Evolutionary conservation across 2,329 filamentous ascomycete genomes (phyloP).

Genomic region (Plenodomus lindquistii): DNA sequence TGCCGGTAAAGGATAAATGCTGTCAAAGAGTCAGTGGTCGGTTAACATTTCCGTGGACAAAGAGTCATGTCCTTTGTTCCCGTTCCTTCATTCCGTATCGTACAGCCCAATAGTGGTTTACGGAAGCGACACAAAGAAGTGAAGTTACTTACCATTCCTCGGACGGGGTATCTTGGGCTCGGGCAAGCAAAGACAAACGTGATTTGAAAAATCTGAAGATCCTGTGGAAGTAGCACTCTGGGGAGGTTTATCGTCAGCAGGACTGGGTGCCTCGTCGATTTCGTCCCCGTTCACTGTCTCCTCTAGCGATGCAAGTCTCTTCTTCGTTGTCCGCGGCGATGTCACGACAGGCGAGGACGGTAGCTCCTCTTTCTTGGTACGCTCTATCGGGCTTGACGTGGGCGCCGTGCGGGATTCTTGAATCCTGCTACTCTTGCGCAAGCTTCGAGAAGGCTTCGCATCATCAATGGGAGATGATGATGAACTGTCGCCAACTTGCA

Average conservation of each 20-base stretch:
- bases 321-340: constrained; percentile 28
- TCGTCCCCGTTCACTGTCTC: constrained; percentile 14
- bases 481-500: constrained; percentile 28
- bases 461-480: constrained; percentile 24
- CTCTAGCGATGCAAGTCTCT: constrained; percentile 27
- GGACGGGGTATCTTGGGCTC: constrained; percentile 73
- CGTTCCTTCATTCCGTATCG: constrained; percentile 28
- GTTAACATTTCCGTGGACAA: constrained; percentile 31
- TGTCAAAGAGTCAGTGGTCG: constrained; percentile 51
- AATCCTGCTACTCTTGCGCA: constrained; percentile 36
- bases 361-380: constrained; percentile 22
- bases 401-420: constrained; percentile 29
- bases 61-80: constrained; percentile 34
- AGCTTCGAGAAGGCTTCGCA: constrained; percentile 20
- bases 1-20: constrained; percentile 98
- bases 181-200: constrained; percentile 71
- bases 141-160: constrained; percentile 64
- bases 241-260: constrained; percentile 21
- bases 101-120: constrained; percentile 7
- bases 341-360: constrained; percentile 12
- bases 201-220: constrained; percentile 42
- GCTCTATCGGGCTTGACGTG: constrained; percentile 18
- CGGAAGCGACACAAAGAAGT: constrained; percentile 24
- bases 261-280: constrained; percentile 16
- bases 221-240: constrained; percentile 34